Base-by-base conservation (phyloP, 768 basidiomycete genomes). In the Tricholoma hemisulphureum region DNA sequence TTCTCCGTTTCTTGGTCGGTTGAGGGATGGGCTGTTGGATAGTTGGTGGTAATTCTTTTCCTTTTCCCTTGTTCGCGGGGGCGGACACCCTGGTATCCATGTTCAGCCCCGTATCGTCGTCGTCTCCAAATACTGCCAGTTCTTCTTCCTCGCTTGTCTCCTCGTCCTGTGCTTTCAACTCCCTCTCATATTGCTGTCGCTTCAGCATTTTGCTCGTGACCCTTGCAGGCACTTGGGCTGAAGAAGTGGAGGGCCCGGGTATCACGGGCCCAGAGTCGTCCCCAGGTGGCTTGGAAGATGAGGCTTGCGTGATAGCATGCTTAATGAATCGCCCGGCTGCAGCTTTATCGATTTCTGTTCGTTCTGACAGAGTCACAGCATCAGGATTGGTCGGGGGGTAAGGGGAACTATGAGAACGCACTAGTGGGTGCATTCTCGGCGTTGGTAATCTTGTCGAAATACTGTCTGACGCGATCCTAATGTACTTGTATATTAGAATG, bases 281-380 rank as follows among this genome's bases (percentile, higher is more conserved):
- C 26, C 69, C 68, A 8, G 76, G 59, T 1, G 71, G 67, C 51
- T 73, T 71, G 34, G 65, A 69, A 58, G 74, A 65, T 61, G 80
- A 78, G 11, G 82, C 83, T 69, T 87, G 87, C 1, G 87, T 74
- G 41, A 93, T 91, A 26, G 91, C 89, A 67, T 89, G 81, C 70
- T 87, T 89, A 70, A 95, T 94, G 72, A 95, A 95, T 28, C 93
- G 84, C 43, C 76, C 75, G 1, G 92, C 92, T 11, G 89, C 92
- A 21, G 75, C 84, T 70, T 88, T 90, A 80, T 95, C 92, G 58
- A 94, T 71, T n/a, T 77, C 75, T 29, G 70, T 67, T 49, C 73
- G 72, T 58, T 74, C 81, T 81, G 64, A 48, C 28, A 21, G n/a
- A n/a, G 32, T 39, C 21, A 41, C 24, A 48, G 29, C 46, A 54